Base-by-base conservation (phyloP, 441 rosid genomes). In the Sinapis alba region DNA sequence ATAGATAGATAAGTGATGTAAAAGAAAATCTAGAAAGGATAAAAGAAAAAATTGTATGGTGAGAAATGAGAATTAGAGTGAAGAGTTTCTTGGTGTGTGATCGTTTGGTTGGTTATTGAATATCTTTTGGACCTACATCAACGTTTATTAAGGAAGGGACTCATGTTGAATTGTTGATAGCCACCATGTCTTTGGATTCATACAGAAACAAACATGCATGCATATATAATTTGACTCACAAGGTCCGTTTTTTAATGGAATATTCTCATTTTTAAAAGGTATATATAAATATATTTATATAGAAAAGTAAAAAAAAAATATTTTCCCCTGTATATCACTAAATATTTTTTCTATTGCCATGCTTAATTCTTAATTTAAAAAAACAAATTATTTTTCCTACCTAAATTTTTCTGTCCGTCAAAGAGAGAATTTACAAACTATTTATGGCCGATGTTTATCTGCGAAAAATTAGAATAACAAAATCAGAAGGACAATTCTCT, bases 81-180 rank as follows among this genome's bases (percentile, higher is more conserved):
- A 63, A 28, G 70, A 63, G 72, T 71, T 65, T 71, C 47, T 77
- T 71, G 72, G 80, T 77, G 68, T 75, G 79, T 71, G 80, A 34
- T 77, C 45, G 80, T 71, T 77, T 77, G 71, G 72, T 71, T 77
- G 80, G 9, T 71, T 50, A 71, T 71, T 77, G 53, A 76, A 76
- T 76, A 57, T 56, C 71, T 53, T 51, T 62, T 62, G 79, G 79
- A 54, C 79, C 75, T 76, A 76, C 79, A 76, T 28, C 59, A 69
- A 27, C 34, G 65, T 69, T 62, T 54, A 69, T 56, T 62, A 62
- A 36, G 64, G 67, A 62, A 36, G 64, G 67, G 41, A 67, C 21
- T 58, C 60, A 23, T 59, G 41, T 47, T 34, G 41, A 45, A n/a
- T n/a, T n/a, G n/a, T n/a, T n/a, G n/a, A n/a, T 50, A 59, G 28